phyloP scores from a whole-genome alignment of 768 basidiomycete species.

The Leccinellum rugosiceps region DNA sequence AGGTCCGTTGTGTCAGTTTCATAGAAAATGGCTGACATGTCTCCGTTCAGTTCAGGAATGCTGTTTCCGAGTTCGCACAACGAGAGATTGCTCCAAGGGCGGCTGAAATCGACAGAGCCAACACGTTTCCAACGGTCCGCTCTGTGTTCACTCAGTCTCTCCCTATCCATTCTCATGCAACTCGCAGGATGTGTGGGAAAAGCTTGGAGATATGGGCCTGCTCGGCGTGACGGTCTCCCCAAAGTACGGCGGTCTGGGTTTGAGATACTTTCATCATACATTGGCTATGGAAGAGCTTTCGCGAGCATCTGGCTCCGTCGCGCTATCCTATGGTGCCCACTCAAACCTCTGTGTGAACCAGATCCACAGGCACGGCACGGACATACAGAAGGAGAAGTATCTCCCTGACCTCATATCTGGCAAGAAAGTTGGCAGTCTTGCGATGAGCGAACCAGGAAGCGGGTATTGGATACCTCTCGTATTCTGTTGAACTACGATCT shows the following conservation, averaged over 20 bases:
- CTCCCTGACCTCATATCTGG: slow-evolving; percentile 79
- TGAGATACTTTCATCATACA: slow-evolving; percentile 85
- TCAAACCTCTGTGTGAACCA: slow-evolving; percentile 88
- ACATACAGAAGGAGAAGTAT: slow-evolving; percentile 77
- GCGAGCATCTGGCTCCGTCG: slow-evolving; percentile 86
- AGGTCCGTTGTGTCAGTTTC: slow-evolving; percentile 44
- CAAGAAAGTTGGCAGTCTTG: slow-evolving; percentile 81
- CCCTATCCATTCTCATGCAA: slow-evolving; percentile 8
- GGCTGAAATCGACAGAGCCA: slow-evolving; percentile 80
- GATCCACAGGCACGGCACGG: slow-evolving; percentile 81
- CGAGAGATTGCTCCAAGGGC: slow-evolving; percentile 85
- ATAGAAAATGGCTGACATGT: neutral
- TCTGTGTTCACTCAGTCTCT: neutral
- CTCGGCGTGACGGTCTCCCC: slow-evolving; percentile 82
- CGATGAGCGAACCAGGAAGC: slow-evolving; percentile 91
- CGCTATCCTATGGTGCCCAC: slow-evolving; percentile 88
- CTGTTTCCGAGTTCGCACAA: slow-evolving; percentile 74
- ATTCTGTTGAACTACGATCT: neutral
- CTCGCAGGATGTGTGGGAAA: slow-evolving; percentile 77
- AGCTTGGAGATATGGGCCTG: slow-evolving; percentile 89
- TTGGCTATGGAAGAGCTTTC: slow-evolving; percentile 96
- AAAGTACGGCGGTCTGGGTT: slow-evolving; percentile 75
- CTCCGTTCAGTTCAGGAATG: slow-evolving; percentile 67
- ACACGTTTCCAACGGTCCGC: slow-evolving; percentile 73
- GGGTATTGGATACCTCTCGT: slow-evolving; percentile 38